Conservation (phyloP, 176 grass and related monocot genomes). For the Triticum turgidum region DNA sequence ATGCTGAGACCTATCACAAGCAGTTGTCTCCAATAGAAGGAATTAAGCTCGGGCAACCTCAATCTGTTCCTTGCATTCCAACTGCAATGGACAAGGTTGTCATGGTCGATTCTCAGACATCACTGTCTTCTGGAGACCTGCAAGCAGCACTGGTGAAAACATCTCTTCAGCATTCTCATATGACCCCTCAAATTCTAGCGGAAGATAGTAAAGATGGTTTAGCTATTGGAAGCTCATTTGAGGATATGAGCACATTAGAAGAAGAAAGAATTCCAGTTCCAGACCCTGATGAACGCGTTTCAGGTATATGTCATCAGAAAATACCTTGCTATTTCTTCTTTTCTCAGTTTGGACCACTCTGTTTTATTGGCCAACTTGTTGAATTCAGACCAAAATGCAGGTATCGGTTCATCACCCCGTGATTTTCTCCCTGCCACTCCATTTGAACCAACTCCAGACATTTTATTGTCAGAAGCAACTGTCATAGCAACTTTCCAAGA, state of each 20-base stretch:
- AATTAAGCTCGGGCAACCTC: no score
- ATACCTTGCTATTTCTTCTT: slow-evolving; percentile 4
- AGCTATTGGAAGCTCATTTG: slow-evolving; percentile 38
- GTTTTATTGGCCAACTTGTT: background rate
- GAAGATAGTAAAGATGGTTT: slow-evolving; percentile 31
- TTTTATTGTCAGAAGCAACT: slow-evolving; percentile 35
- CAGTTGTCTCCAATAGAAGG: slow-evolving; percentile 46
- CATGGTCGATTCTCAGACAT: no score
- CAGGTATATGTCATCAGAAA: slow-evolving; percentile 46
- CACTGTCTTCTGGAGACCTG: no score
- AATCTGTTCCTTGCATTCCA: no score
- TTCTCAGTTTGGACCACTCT: background rate
- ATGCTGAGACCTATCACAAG: slow-evolving; percentile 49
- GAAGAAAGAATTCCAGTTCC: slow-evolving; percentile 22
- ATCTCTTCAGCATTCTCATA: no score
- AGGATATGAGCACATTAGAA: slow-evolving; percentile 27
- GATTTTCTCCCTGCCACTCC: slow-evolving; percentile 18
- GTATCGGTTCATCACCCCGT: slow-evolving; percentile 30
- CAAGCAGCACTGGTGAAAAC: no score
- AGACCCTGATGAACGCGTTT: slow-evolving; percentile 37
- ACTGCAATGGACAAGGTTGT: no score
- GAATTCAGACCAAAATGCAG: slow-evolving; percentile 40
- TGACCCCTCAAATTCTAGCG: background rate
- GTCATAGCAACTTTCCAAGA: slow-evolving; percentile 47
- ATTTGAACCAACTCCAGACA: slow-evolving; percentile 30